Evolutionary conservation across 768 basidiomycete species (phyloP), one percentile per base, ranked within the genome.

Genomic region (Kwoniella pini): DNA sequence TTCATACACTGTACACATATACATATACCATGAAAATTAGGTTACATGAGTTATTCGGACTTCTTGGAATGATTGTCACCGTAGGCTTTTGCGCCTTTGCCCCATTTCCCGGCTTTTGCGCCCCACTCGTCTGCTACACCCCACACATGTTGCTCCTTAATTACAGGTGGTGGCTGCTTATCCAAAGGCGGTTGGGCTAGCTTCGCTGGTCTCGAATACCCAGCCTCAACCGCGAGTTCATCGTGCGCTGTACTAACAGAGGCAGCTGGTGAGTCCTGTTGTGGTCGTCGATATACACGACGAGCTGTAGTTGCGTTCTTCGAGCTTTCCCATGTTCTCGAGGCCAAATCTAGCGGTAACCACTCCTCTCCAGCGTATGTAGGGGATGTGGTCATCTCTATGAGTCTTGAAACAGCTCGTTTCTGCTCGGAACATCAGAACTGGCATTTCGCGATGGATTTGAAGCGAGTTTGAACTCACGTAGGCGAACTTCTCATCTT

Each of bases 401-500:
- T 76, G 19, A 86, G 75, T 24, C 85, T 80, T 13, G 85, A 86
- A 19, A 86, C 81, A 1, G 85, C 86, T 39, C 85, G 82, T 77
- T 84, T 84, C 77, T 76, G 46, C 21, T n/a, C n/a, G n/a, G 27
- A 38, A 27, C 12, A 30, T n/a, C 13, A 10, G n/a, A 30, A 15
- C 9, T 54, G n/a, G n/a, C 17, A 54, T 39, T 3, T 42, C 7
- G 21, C 21, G n/a, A 5, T 31, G 22, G 31, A 7, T 15, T 15
- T 9, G n/a, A 36, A 36, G 33, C 33, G 33, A 36, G 15, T 36
- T n/a, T 15, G 33, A 15, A 67, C 75, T 68, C 56, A 78, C 77
- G 80, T 83, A 86, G 1, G 84, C 84, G 68, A 86, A 86, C 33
- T 83, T 81, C 72, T 87, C 85, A 65, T 86, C 86, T 70, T 85